phyloP scores from a whole-genome alignment of 495 filamentous ascomycete species.

The Xylaria acuta region DNA sequence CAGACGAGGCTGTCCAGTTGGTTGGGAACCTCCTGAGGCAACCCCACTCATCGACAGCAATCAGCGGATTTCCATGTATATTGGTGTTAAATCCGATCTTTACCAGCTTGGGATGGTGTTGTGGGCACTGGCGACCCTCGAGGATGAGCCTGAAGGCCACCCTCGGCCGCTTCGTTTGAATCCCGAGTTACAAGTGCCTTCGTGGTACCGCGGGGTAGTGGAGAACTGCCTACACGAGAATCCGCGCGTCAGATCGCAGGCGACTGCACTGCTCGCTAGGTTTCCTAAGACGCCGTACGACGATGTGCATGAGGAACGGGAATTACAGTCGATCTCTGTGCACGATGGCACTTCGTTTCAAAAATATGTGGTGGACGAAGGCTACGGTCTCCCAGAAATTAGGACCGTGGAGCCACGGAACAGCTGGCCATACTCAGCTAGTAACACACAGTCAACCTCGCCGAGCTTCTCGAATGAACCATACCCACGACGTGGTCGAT shows the following conservation, averaged over 20 bases:
- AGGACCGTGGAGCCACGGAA: constrained; percentile 41
- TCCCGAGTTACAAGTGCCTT: constrained; percentile 48
- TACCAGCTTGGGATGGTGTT: constrained; percentile 97
- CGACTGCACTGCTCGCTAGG: constrained; percentile 45
- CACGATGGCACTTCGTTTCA: constrained; percentile 42
- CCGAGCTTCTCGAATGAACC: constrained; percentile 37
- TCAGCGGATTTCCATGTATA: constrained; percentile 96
- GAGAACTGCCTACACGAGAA: constrained; percentile 52
- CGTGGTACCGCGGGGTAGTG: constrained; percentile 53
- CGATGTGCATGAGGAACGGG: constrained; percentile 32
- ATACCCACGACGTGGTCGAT: constrained; percentile 51
- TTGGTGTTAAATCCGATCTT: constrained; percentile 95
- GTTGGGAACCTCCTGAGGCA: constrained; percentile 97
- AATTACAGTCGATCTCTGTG: constrained; percentile 40
- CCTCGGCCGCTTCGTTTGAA: constrained; percentile 68
- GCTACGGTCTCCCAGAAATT: constrained; percentile 34
- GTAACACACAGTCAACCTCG: constrained; percentile 35
- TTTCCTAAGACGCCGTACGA: constrained; percentile 47
- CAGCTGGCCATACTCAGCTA: constrained; percentile 42
- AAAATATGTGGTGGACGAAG: constrained; percentile 41
- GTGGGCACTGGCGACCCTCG: constrained; percentile 85
- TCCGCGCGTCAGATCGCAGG: constrained; percentile 51
- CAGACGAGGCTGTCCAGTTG: constrained; percentile 90
- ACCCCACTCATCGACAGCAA: constrained; percentile 85
- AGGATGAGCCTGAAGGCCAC: constrained; percentile 87